Base-by-base conservation (phyloP, 208 protist genomes). In the Trypanosoma grayi region DNA sequence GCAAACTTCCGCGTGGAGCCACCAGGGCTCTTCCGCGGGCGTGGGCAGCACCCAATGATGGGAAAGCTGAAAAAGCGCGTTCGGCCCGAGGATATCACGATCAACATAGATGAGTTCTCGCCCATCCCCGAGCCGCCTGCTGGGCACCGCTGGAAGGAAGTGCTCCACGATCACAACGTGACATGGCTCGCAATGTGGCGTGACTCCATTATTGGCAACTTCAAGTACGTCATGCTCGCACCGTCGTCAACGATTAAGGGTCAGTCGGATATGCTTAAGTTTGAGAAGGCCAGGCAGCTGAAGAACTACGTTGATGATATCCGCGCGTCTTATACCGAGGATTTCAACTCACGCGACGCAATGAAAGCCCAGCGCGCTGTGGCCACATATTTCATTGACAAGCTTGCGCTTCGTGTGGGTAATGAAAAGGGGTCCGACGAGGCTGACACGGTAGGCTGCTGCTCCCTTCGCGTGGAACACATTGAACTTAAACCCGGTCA, bases 371-470 rank as follows among this genome's bases (percentile, higher is more conserved):
- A 99, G 88, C 79, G 94, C 11, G 97, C 91, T 11, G 97, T 98
- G 0, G 97, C 97, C 20, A 90, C 99, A 65, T 99, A 98, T 68
- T 94, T 99, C 36, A 99, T 99, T 70, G 98, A 99, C 71, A 97
- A 97, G 25, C 79, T 99, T 8, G 98, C 98, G 2, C 88, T 99
- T 7, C 96, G 98, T 94, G 97, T 98, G n/a, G 98, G 98, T 61
- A 98, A 99, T 83, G 98, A 99, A 70, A 99, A 99, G 79, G 90
- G 91, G 55, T 82, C 93, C 20, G 97, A 99, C 46, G 89, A 98
- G 80, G 98, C 98, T 9, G 98, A 99, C 71, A 99, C 98, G 1
- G 97, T 97, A n/a, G 98, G 98, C 52, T 99, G 98, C 79, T 99
- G 98, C 72, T 99, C 97, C 13, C 87, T 99, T 28, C 92, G 98